Conservation (phyloP, 2,329 filamentous ascomycete species). For the Alternaria rosae region DNA sequence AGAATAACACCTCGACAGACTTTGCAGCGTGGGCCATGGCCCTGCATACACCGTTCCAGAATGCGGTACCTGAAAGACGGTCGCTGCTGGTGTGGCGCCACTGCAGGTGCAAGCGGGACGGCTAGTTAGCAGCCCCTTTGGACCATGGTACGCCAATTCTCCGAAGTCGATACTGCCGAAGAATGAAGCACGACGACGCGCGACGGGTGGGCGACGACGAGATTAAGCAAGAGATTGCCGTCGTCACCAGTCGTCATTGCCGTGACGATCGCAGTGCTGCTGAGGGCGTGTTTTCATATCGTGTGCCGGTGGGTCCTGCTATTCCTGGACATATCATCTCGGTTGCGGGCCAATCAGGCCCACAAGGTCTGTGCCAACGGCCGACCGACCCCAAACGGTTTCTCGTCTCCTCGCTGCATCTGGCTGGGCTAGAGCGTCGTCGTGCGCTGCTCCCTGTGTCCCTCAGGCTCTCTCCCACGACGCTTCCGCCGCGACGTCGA, state of each 20-base stretch:
- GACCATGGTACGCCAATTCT: slow-evolving; percentile 10
- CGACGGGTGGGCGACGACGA: background rate
- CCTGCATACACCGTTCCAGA: slow-evolving; percentile 16
- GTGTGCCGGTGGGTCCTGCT: slow-evolving; percentile 13
- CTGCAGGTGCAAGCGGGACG: slow-evolving; percentile 13
- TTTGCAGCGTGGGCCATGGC: slow-evolving; percentile 3
- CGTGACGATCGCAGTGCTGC: background rate
- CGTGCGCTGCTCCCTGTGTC: slow-evolving; percentile 9
- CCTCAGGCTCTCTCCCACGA: slow-evolving; percentile 20
- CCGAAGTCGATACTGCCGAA: background rate
- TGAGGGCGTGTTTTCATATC: background rate
- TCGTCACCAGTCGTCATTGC: background rate
- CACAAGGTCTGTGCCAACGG: slow-evolving; percentile 2
- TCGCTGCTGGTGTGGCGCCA: slow-evolving; percentile 11
- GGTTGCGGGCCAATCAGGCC: slow-evolving; percentile 22
- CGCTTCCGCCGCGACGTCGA: slow-evolving; percentile 46
- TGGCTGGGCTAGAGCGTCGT: slow-evolving; percentile 14
- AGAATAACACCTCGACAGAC: slow-evolving; percentile 8
- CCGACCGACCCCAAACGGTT: slow-evolving; percentile 6
- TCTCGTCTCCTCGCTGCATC: slow-evolving; percentile 7
- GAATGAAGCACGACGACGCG: background rate
- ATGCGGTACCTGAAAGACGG: slow-evolving; percentile 6
- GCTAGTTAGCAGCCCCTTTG: slow-evolving; percentile 1
- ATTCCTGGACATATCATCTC: slow-evolving; percentile 22
- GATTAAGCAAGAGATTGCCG: background rate